A percentile compares a stretch with the other conserved stretches of the same genome.
Evolutionary conservation across 2,329 filamentous ascomycete genomes (phyloP).

Genomic region (Pseudogymnoascus sp.): DNA sequence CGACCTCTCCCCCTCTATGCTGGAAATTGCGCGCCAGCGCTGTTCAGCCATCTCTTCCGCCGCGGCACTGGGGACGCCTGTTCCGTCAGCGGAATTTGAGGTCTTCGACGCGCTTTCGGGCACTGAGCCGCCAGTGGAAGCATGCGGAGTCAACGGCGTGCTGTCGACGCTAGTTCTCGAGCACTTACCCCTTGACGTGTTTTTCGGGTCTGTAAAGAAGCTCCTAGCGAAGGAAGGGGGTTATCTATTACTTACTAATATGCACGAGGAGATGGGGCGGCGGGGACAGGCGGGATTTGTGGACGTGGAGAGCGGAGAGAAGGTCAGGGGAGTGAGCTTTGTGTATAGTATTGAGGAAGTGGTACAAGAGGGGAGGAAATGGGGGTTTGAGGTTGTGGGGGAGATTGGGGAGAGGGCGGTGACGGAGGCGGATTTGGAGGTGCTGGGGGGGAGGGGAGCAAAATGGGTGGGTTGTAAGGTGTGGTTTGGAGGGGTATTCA

Average conservation of each 20-base stretch:
- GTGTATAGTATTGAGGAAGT: slow-evolving; percentile 47
- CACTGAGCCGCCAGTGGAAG: slow-evolving; percentile 18
- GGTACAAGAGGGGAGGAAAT: slow-evolving; percentile 39
- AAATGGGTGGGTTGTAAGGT: slow-evolving; percentile 56
- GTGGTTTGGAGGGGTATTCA: slow-evolving; percentile 47
- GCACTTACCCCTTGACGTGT: slow-evolving; percentile 47
- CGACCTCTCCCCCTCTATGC: slow-evolving; percentile 51
- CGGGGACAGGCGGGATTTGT: slow-evolving; percentile 56
- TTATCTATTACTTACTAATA: slow-evolving; percentile 55
- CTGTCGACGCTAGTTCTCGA: slow-evolving; percentile 59
- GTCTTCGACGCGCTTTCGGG: slow-evolving; percentile 23
- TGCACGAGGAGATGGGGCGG: slow-evolving; percentile 58
- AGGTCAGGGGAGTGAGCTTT: slow-evolving; percentile 54
- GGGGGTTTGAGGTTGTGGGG: slow-evolving; percentile 38
- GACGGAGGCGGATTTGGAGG: slow-evolving; percentile 34
- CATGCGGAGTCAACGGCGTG: slow-evolving; percentile 33
- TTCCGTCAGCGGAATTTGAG: slow-evolving; percentile 14
- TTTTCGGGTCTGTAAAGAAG: slow-evolving; percentile 40
- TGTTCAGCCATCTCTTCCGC: slow-evolving; percentile 2
- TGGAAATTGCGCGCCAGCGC: slow-evolving; percentile 40
- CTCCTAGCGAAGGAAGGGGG: slow-evolving; percentile 41
- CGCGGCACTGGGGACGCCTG: background rate
- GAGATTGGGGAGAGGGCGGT: slow-evolving; percentile 38
- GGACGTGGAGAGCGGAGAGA: slow-evolving; percentile 43
- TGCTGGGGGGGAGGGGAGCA: slow-evolving; percentile 50